Base-by-base conservation (phyloP, 768 basidiomycete species). In the Myochromella boudieri region DNA sequence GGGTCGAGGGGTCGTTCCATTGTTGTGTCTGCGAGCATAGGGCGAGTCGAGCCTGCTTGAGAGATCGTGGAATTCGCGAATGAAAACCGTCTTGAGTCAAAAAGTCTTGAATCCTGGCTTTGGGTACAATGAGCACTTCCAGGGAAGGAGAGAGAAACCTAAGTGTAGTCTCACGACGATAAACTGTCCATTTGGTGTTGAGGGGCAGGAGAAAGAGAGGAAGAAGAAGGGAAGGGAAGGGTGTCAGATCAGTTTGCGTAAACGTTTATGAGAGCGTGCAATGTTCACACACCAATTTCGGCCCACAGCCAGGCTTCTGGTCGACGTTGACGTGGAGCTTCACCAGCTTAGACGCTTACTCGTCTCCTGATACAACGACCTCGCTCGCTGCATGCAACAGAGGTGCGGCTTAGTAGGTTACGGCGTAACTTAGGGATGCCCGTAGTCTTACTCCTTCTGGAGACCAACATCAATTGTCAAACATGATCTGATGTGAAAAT, bases 11-110 rank as follows among this genome's bases (percentile, higher is more conserved):
- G 56, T 14, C 38, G 32, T 14, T 24, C 36, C 49, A 46, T 54
- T n/a, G n/a, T n/a, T 42, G 37, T 36, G 15, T 45, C 42, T 11
- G 44, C 33, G 14, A 55, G 44, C 52, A 60, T 60, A 29, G 56
- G 59, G 22, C 46, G 48, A 18, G 53, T 58, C 2, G 56, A 57
- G 15, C 47, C 51, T 26, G 53, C 45, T 46, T 57, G 56, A 26
- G 59, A 60, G 14, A 48, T 46, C 26, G 54, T 56, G 33, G 59
- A 60, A 27, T 54, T 37, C n/a, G 58, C 51, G 33, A 55, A n/a
- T 27, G 54, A 55, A 29, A 56, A 56, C n/a, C 48, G 51, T 33
- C 59, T 58, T 22, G 52, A 58, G n/a, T n/a, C n/a, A n/a, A n/a
- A n/a, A n/a, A n/a, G n/a, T n/a, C n/a, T n/a, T n/a, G n/a, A n/a